Percentiles rank a stretch among this genome's conserved stretches.
phyloP scores from a whole-genome alignment of 2,329 filamentous ascomycete species.

The Catunica adiposa region DNA sequence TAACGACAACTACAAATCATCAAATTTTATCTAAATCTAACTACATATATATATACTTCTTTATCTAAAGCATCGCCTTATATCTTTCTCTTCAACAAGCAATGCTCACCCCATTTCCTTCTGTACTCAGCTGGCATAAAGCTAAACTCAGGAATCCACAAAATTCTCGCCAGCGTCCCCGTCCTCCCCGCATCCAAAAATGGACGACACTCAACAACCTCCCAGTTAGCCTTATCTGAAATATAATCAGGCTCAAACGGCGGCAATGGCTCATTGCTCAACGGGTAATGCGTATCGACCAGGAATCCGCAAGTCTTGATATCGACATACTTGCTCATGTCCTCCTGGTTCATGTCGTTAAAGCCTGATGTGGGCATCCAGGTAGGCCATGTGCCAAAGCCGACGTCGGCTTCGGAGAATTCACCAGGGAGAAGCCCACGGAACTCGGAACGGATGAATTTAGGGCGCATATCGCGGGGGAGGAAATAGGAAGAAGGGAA shows the following conservation, averaged over 20 bases:
- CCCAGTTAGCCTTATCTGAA: slow-evolving; percentile 59
- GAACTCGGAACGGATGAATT: slow-evolving; percentile 86
- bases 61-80: too few relatives aligned
- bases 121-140: slow-evolving; percentile 52
- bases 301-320: slow-evolving; percentile 63
- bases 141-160: slow-evolving; percentile 64
- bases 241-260: slow-evolving; percentile 61
- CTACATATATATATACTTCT: too few relatives aligned
- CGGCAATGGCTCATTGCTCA: slow-evolving; percentile 22
- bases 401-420: slow-evolving; percentile 57
- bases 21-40: too few relatives aligned
- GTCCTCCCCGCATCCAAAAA: slow-evolving; percentile 74
- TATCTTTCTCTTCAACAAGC: slow-evolving; percentile 46
- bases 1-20: too few relatives aligned
- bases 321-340: slow-evolving; percentile 71
- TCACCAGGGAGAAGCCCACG: slow-evolving; percentile 76
- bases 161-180: slow-evolving; percentile 51
- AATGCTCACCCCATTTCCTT: slow-evolving; percentile 78
- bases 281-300: slow-evolving; percentile 71
- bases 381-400: slow-evolving; percentile 59
- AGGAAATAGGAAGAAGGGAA: slow-evolving; percentile 90
- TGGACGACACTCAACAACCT: slow-evolving; percentile 52
- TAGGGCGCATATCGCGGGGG: slow-evolving; percentile 65
- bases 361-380: slow-evolving; percentile 69
- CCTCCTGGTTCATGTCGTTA: slow-evolving; percentile 84